Percentiles rank a stretch among this genome's conserved stretches.
These are phyloP conservation scores for Cutaneotrichosporon sp. DNA, from an alignment of 1,284 basidiomycete genomes.

Conservation along the genomic window DNA sequence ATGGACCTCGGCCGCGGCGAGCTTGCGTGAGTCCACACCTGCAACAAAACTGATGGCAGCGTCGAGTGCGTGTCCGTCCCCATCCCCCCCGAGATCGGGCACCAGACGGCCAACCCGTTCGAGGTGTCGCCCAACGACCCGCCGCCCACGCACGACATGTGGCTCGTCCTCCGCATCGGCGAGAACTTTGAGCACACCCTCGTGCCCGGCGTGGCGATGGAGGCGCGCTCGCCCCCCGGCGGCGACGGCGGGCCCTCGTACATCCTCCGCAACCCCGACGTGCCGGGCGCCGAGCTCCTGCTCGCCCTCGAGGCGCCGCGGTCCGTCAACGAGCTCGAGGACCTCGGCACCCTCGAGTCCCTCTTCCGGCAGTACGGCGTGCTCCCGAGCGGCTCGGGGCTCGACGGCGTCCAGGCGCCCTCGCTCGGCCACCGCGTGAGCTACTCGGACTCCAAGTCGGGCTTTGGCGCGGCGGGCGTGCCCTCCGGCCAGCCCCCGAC, in stretches of 20 bases:
- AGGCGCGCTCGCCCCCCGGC: slow-evolving; percentile 19
- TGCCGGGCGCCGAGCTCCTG: slow-evolving; percentile 48
- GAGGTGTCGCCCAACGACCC: slow-evolving; percentile 42
- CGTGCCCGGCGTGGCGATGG: slow-evolving; percentile 38
- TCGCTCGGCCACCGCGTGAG: background rate
- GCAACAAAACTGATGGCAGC: slow-evolving; percentile 26
- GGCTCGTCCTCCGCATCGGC: slow-evolving; percentile 51
- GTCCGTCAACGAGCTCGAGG: slow-evolving; percentile 55
- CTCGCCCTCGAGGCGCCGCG: slow-evolving; percentile 41
- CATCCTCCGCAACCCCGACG: slow-evolving; percentile 25
- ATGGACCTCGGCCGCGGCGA: slow-evolving; percentile 45
- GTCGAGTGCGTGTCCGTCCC: slow-evolving; percentile 52
- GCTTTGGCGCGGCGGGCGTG: slow-evolving; percentile 2
- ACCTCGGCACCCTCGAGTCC: slow-evolving; percentile 69
- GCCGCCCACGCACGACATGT: slow-evolving; percentile 51
- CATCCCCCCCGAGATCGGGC: slow-evolving; percentile 46
- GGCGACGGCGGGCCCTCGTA: slow-evolving; percentile 36
- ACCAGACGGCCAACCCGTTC: slow-evolving; percentile 54
- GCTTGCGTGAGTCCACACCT: slow-evolving; percentile 37
- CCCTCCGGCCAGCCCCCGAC: slow-evolving; percentile 2
- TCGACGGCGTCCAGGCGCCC: slow-evolving; percentile 30
- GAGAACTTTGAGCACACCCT: slow-evolving; percentile 49
- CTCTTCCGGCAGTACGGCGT: slow-evolving; percentile 67
- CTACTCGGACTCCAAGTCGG: slow-evolving; percentile 3
- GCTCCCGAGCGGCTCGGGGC: slow-evolving; percentile 38